Conservation (phyloP, 1,139 yeast species). For the Candida tetrigidarum region DNA sequence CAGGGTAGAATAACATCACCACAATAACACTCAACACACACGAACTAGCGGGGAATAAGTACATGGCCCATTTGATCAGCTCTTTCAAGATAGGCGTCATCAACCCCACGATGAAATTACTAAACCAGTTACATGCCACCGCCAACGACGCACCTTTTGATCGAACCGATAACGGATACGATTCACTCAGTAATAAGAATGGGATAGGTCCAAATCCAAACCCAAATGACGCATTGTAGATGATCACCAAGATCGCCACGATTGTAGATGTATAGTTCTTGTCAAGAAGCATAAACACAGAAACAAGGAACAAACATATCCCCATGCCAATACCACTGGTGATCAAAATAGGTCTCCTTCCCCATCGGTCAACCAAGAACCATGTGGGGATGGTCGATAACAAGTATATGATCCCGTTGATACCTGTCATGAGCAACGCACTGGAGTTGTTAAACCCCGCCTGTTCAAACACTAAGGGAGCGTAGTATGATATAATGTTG, state of each 20-base stretch:
- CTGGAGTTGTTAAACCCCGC: constrained; percentile 56
- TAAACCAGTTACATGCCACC: constrained; percentile 59
- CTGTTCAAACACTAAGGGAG: constrained; percentile 56
- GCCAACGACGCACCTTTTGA: constrained; percentile 58
- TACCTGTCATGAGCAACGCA: constrained; percentile 57
- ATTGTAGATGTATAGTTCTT: constrained; percentile 42
- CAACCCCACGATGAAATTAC: constrained; percentile 59
- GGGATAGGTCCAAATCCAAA: constrained; percentile 64
- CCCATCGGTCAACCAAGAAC: constrained; percentile 63
- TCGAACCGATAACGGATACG: constrained; percentile 56
- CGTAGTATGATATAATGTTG: constrained; percentile 57
- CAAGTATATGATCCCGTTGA: constrained; percentile 53
- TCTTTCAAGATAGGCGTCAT: constrained; percentile 54
- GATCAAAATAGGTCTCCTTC: constrained; percentile 56
- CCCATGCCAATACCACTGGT: constrained; percentile 56
- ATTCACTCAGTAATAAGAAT: constrained; percentile 58
- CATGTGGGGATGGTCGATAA: constrained; percentile 55
- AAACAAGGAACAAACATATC: constrained; percentile 41
- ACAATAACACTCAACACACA: constrained; percentile 49
- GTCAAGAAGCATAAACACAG: constrained; percentile 43
- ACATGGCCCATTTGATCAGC: constrained; percentile 53
- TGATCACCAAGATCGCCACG: constrained; percentile 52
- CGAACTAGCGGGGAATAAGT: constrained; percentile 50
- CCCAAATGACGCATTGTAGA: constrained; percentile 58
- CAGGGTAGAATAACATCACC: constrained; percentile 78